Conservation (phyloP, 2,329 filamentous ascomycete genomes). For the Sporothrix phasma region DNA sequence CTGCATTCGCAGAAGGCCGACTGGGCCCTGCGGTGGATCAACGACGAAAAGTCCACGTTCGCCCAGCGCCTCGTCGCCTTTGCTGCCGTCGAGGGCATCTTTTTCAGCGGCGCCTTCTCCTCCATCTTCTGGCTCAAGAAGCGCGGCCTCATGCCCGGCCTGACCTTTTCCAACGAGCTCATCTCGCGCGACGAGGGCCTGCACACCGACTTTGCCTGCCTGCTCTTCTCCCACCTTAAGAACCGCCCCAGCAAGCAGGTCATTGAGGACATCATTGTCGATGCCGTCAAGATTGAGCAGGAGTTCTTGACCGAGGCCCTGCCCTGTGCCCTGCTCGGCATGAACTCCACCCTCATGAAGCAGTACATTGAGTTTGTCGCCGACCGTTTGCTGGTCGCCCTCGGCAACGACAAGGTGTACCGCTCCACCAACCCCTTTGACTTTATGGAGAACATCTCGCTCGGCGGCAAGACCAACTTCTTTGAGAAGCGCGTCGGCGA, state of each 20-base stretch:
- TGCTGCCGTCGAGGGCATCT: slow-evolving; percentile 96
- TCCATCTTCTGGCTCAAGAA: slow-evolving; percentile 99
- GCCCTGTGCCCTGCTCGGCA: slow-evolving; percentile 84
- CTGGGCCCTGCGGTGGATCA: slow-evolving; percentile 93
- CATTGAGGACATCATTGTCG: slow-evolving; percentile 80
- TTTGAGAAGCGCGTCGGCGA: slow-evolving; percentile 99
- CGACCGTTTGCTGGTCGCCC: slow-evolving; percentile 82
- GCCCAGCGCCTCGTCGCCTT: slow-evolving; percentile 94
- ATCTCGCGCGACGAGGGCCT: slow-evolving; percentile 99
- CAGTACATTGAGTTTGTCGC: slow-evolving; percentile 99
- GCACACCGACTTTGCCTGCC: slow-evolving; percentile 97
- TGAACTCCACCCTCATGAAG: slow-evolving; percentile 97
- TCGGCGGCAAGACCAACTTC: slow-evolving; percentile 99
- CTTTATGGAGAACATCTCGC: slow-evolving; percentile 99
- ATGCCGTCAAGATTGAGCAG: slow-evolving; percentile 90
- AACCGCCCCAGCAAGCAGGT: slow-evolving; percentile 75
- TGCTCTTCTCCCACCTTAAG: slow-evolving; percentile 95
- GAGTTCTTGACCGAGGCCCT: slow-evolving; percentile 97
- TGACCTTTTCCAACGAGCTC: slow-evolving; percentile 99
- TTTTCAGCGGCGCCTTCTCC: slow-evolving; percentile 97
- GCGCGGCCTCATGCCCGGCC: slow-evolving; percentile 94
- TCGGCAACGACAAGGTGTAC: slow-evolving; percentile 93
- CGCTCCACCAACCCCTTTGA: slow-evolving; percentile 93
- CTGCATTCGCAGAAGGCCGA: slow-evolving; percentile 97
- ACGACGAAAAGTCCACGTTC: slow-evolving; percentile 86